Percentiles rank a stretch among this genome's conserved stretches.
These are phyloP conservation scores for Fusarium sp. DNA, from an alignment of 2,329 filamentous ascomycete genomes.

Conservation along the genomic window DNA sequence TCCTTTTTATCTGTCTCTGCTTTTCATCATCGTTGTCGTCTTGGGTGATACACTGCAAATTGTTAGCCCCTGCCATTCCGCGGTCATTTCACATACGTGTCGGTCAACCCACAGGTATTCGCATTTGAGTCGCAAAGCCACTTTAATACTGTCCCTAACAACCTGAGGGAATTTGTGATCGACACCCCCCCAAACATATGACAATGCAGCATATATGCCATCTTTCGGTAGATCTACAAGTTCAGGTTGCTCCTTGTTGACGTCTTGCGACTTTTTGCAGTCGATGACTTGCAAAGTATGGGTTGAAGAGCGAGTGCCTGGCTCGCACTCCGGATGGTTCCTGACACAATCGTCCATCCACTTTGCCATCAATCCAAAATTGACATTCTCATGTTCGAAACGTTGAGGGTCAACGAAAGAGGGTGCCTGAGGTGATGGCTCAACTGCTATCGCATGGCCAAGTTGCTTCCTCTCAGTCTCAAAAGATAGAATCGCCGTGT, in stretches of 20 bases:
- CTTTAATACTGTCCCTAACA: neutral
- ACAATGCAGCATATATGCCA: neutral
- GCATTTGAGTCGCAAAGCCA: neutral
- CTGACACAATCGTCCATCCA: rapidly evolving
- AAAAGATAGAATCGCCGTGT: too few relatives aligned
- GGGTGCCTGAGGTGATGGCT: too few relatives aligned
- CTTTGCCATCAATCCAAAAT: rapidly evolving
- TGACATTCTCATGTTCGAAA: rapidly evolving
- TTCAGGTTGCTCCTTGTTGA: rapidly evolving
- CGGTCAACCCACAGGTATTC: neutral
- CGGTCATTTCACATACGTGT: neutral
- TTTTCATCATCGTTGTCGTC: neutral
- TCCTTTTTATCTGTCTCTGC: neutral
- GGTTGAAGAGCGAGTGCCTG: too few relatives aligned
- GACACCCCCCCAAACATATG: neutral
- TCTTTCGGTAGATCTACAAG: rapidly evolving
- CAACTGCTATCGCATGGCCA: too few relatives aligned
- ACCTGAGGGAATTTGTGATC: neutral
- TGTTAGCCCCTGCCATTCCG: neutral
- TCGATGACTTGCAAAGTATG: too few relatives aligned
- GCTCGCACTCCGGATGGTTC: rapidly evolving
- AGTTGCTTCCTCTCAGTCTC: rapidly evolving
- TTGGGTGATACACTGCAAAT: neutral
- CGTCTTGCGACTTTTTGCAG: rapidly evolving
- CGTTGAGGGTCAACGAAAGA: rapidly evolving